Evolutionary conservation across 805 yeast genomes (phyloP), one percentile per base, ranked within the genome.

Genomic region (Candida taoyuanica): DNA sequence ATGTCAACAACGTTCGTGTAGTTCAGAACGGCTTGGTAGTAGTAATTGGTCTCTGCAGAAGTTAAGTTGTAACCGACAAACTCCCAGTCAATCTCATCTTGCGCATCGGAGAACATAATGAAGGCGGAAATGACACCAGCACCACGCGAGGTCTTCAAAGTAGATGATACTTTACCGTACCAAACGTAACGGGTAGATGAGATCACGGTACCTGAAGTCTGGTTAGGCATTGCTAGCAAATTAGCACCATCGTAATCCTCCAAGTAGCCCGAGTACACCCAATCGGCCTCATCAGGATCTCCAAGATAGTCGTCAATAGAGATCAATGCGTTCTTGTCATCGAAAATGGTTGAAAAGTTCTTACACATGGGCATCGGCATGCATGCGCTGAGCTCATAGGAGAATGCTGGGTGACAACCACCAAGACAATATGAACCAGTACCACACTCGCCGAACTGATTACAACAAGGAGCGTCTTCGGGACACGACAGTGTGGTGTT

Each of bases 21-120:
- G 67, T 85, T 74, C 55, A 78, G 67, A 23, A 67, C 60, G 60
- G 91, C 96, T 58, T 82, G 78, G 59, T 75, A 78, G 67, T 85
- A 89, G 70, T 58, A 88, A 64, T 89, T 89, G 19, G 88, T 68
- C 69, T 89, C 89, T 2, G 79, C 85, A 17, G 62, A 58, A 23
- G 71, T 70, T 53, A 85, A 62, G 54, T 83, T 76, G 53, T 74
- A 73, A 42, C 98, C 98, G 46, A 87, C 81, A 50, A 78, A 81
- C 67, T 89, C 96, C 56, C 64, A 79, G 73, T 89, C 97, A 52
- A 88, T 73, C 71, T 89, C 97, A 67, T 88, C 97, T 69, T 85
- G 78, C 29, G 81, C 86, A 57, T 85, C 84, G 7, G 95, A 85
- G 62, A 77, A 81, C 36, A 86, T 60, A 61, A 88, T 86, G 53